These are phyloP conservation scores for Suillus clintonianus DNA, from an alignment of 768 basidiomycete species.

Conservation along the genomic window DNA sequence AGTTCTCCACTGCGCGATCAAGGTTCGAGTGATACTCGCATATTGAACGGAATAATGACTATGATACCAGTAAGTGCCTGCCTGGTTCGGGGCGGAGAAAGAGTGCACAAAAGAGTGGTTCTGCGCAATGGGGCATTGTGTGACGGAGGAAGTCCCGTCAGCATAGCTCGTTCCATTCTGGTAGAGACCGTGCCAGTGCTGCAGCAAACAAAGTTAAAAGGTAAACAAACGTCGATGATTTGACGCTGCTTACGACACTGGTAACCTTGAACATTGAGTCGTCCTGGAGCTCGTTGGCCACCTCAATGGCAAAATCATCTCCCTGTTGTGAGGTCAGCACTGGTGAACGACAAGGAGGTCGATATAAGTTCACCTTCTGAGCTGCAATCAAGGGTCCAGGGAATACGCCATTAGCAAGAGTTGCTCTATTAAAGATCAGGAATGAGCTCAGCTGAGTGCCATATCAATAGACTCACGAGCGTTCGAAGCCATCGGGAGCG, in stretches of 20 bases:
- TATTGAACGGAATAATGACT: conserved; percentile 40
- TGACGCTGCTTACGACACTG: conserved; percentile 42
- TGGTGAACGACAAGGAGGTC: neutral
- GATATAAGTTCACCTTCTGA: conserved; percentile 29
- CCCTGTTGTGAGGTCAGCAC: conserved; percentile 28
- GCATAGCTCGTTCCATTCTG: conserved; percentile 44
- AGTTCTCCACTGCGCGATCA: neutral
- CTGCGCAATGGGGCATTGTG: conserved; percentile 32
- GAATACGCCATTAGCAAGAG: conserved; percentile 43
- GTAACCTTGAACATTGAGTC: conserved; percentile 49
- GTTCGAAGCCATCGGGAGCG: conserved; percentile 49
- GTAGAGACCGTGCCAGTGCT: conserved; percentile 61
- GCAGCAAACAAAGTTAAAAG: neutral
- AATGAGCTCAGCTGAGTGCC: neutral
- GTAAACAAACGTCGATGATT: neutral
- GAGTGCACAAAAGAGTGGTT: conserved; percentile 21
- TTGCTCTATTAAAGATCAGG: conserved; percentile 28
- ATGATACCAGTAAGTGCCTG: conserved; percentile 39
- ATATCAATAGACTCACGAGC: conserved; percentile 31
- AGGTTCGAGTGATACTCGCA: conserved; percentile 8
- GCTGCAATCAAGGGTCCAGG: conserved; percentile 49
- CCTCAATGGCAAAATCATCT: conserved; percentile 42
- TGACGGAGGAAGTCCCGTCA: conserved; percentile 43
- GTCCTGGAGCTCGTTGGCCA: conserved; percentile 45
- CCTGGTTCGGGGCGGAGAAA: conserved; percentile 22